Evolutionary conservation across 1,284 basidiomycete genomes (phyloP), one percentile per base, ranked within the genome.

Genomic region (Papiliotrema fonsecae): DNA sequence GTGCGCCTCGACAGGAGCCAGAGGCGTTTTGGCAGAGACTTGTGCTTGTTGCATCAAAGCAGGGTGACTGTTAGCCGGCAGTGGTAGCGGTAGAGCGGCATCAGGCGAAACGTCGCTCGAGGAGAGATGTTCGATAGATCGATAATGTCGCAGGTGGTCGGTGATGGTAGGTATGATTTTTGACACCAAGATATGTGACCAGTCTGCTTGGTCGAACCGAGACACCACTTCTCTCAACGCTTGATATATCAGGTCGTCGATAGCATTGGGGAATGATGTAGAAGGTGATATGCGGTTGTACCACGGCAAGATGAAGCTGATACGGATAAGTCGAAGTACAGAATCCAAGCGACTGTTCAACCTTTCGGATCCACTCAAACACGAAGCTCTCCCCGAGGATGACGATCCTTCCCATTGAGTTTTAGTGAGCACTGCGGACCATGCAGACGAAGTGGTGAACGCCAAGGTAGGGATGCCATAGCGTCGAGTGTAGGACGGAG

Each of bases 1-100:
- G 70, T 96, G 89, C 36, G 80, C 81, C 63, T 96, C 90, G 66
- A 97, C 88, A 1, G 86, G 83, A 52, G 92, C 88, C 87, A 92
- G 60, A 85, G 85, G 21, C 89, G 84, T 5, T 87, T 89, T 19
- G 82, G 81, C 66, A 88, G 91, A 4, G 88, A 77, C 52, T 78
- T 88, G 88, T 2, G 87, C 80, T 60, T 91, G 89, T 55, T 85
- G 83, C 13, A 94, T 82, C 2, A 92, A 86, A 5, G 87, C 81
- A 63, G 94, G 87, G 18, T 97, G 77, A 49, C 79, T 83, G 25
- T 57, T 56, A 11, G 41, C 22, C 16, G 66, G 65, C 6, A 69
- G 57, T 9, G 67, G 64, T 2, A 67, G 56, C 1, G 62, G 58
- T 26, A 61, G 51, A 22, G 56, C 48, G 7, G 51, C 45, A 18